phyloP scores from a whole-genome alignment of 768 basidiomycete genomes.

The Amanita thiersii region DNA sequence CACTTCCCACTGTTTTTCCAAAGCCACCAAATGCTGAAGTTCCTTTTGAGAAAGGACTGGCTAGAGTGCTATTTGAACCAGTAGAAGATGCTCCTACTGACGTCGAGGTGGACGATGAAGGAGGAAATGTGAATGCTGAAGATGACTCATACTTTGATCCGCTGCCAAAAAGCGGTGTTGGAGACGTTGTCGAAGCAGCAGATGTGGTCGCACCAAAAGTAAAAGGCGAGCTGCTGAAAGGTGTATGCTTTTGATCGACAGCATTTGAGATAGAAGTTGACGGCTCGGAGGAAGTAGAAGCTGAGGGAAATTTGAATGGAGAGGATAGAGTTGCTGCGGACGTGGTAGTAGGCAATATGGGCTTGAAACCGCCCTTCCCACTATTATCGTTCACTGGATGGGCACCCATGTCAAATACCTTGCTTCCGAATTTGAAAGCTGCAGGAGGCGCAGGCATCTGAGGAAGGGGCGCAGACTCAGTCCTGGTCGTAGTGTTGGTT shows the following conservation, averaged over 20 bases:
- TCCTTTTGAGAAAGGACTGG: conserved; percentile 12
- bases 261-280: background rate
- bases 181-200: conserved; percentile 3
- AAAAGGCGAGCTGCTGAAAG: conserved; percentile 9
- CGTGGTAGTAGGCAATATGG: background rate
- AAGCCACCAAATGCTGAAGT: conserved; percentile 23
- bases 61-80: conserved; percentile 1
- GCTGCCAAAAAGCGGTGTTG: conserved; percentile 2
- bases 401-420: background rate
- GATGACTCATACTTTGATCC: background rate
- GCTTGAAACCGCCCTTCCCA: conserved; percentile 6
- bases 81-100: conserved; percentile 9
- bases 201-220: conserved; percentile 7
- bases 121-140: conserved; percentile 5
- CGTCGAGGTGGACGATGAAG: conserved; percentile 7
- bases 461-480: conserved; percentile 11
- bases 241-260: conserved; percentile 9
- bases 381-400: background rate
- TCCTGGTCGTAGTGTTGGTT: conserved; percentile 3
- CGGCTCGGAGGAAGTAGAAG: conserved; percentile 4
- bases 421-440: conserved; percentile 11
- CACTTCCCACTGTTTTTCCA: conserved; percentile 21
- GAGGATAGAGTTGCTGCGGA: conserved; percentile 1
- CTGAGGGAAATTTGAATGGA: conserved; percentile 1
- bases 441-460: conserved; percentile 29